Conservation (phyloP, 2,329 filamentous ascomycete genomes). For the Alternaria viburni region DNA sequence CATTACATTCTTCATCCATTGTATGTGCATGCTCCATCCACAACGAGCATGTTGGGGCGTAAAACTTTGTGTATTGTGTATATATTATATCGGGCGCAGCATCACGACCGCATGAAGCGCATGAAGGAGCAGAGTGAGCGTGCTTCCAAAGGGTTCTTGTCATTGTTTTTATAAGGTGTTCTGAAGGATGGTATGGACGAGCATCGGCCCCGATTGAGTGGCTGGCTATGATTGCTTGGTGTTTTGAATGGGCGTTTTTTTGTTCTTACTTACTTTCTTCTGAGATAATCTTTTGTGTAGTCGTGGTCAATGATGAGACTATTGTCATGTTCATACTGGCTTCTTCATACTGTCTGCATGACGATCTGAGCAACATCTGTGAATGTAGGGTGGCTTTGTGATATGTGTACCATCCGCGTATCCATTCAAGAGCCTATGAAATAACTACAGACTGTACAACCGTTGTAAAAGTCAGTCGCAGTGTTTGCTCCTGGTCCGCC, state of each 20-base stretch:
- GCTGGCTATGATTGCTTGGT: neutral
- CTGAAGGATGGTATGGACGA: neutral
- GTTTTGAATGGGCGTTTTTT: neutral
- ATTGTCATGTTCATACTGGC: neutral
- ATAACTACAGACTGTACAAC: neutral
- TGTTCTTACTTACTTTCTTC: neutral
- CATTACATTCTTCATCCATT: neutral
- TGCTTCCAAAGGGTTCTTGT: neutral
- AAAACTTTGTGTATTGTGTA: neutral
- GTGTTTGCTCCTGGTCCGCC: neutral
- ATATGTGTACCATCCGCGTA: neutral
- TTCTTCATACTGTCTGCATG: neutral
- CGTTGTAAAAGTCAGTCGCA: neutral
- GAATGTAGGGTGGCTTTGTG: neutral
- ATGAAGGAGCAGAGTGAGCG: neutral
- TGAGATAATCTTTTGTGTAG: neutral
- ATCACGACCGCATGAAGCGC: neutral
- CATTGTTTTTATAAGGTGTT: neutral
- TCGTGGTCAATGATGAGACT: neutral
- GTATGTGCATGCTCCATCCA: neutral
- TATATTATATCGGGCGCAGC: neutral
- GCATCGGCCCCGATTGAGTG: neutral
- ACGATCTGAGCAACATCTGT: neutral
- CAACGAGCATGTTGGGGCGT: neutral
- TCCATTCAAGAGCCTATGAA: neutral